Conservation (phyloP, 495 filamentous ascomycete species). For the Penicillium diatomitis region DNA sequence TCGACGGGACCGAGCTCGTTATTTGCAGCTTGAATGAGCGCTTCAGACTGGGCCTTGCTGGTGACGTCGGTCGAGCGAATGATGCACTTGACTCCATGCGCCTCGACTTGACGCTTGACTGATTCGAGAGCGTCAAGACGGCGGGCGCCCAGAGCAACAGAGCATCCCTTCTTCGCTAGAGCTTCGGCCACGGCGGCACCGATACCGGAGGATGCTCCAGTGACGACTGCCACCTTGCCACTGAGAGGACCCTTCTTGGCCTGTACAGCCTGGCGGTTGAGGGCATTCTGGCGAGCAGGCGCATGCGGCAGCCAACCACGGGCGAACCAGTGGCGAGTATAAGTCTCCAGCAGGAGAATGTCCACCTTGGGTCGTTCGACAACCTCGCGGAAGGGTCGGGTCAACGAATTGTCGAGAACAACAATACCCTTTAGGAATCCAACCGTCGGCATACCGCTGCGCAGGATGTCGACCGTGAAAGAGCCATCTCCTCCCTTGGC, state of each 20-base stretch:
- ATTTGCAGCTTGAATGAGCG: conserved; percentile 41
- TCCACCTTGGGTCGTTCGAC: conserved; percentile 55
- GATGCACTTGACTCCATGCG: conserved; percentile 46
- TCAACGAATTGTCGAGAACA: conserved; percentile 50
- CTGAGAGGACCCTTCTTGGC: conserved; percentile 39
- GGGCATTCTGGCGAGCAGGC: conserved; percentile 33
- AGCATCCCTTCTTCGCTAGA: conserved; percentile 47
- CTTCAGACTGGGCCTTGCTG: conserved; percentile 42
- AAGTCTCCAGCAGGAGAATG: conserved; percentile 49
- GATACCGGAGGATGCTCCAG: conserved; percentile 43
- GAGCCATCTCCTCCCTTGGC: conserved; percentile 49
- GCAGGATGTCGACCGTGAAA: conserved; percentile 45
- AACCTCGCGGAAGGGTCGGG: conserved; percentile 43
- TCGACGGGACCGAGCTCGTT: conserved; percentile 53
- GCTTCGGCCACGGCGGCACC: conserved; percentile 40
- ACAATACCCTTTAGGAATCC: conserved; percentile 50
- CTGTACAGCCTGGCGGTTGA: conserved; percentile 22
- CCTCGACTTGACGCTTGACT: conserved; percentile 41
- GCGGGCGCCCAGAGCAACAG: conserved; percentile 54
- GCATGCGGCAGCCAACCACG: conserved; percentile 54
- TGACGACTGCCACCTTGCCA: conserved; percentile 44
- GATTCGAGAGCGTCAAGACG: conserved; percentile 50
- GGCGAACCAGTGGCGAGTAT: conserved; percentile 61
- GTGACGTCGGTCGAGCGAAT: conserved; percentile 54
- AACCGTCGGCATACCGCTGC: conserved; percentile 56